A percentile compares a stretch with the other conserved stretches of the same genome.
Conservation (phyloP, 1,284 basidiomycete species). For the Moesziomyces antarcticus region DNA sequence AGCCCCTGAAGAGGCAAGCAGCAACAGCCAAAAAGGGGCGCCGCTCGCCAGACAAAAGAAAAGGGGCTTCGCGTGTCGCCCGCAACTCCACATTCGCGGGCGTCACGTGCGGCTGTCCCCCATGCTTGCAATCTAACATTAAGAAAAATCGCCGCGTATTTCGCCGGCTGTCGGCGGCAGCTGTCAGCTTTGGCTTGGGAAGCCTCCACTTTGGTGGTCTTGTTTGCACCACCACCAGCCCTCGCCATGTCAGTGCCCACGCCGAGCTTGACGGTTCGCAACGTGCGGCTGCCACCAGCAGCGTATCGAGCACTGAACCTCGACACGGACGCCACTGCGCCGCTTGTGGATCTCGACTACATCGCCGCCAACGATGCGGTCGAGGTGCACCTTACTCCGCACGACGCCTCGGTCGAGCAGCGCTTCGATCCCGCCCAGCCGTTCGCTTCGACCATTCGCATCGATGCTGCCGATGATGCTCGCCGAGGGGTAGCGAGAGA, state of each 20-base stretch:
- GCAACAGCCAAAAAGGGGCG: not conserved
- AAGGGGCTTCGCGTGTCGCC: constrained; percentile 12
- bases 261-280: constrained; percentile 9
- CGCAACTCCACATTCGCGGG: constrained; percentile 22
- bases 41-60: not conserved
- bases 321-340: constrained; percentile 1
- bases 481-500: too few relatives aligned
- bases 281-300: constrained; percentile 14
- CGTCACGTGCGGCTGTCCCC: constrained; percentile 17
- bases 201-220: not conserved
- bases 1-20: too few relatives aligned
- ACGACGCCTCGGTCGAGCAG: not conserved
- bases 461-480: not conserved
- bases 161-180: constrained; percentile 4
- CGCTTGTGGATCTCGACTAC: constrained; percentile 20
- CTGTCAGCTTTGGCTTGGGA: constrained; percentile 3
- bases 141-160: constrained; percentile 2
- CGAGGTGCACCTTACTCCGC: constrained; percentile 13
- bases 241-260: not conserved
- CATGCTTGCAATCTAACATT: not conserved
- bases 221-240: too few relatives aligned
- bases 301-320: constrained; percentile 10
- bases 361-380: constrained; percentile 2
- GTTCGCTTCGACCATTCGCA: constrained; percentile 4
- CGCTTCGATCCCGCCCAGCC: constrained; percentile 3